Conservation (phyloP, 176 grass and related monocot species). For the Carex parvula region DNA sequence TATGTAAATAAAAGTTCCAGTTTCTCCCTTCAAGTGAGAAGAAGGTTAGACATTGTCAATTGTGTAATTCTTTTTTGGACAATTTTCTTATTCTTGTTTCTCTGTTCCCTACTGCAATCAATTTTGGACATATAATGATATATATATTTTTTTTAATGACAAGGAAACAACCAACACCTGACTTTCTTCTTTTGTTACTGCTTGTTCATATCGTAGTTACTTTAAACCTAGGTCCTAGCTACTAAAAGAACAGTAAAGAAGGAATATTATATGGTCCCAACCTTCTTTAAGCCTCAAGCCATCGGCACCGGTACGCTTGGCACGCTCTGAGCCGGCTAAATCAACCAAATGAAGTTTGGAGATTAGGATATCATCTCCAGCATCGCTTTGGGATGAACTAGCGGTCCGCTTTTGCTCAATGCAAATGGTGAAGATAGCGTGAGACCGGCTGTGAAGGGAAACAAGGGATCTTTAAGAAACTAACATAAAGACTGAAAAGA, state of each 20-base stretch:
- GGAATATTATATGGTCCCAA: neutral
- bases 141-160: neutral
- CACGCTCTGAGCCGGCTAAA: constrained; percentile 53
- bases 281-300: constrained; percentile 53
- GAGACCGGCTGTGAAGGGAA: constrained; percentile 42
- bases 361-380: constrained; percentile 39
- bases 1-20: neutral
- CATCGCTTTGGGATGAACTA: constrained; percentile 24
- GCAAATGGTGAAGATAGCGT: constrained; percentile 52
- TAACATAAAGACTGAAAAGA: neutral
- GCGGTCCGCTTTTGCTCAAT: constrained; percentile 41
- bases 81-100: neutral
- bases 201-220: neutral
- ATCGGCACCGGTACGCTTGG: constrained; percentile 57
- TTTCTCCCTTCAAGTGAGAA: neutral
- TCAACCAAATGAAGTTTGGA: constrained; percentile 51
- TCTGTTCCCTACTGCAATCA: neutral
- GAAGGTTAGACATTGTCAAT: neutral
- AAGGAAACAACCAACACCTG: neutral
- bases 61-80: neutral
- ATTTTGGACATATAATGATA: neutral
- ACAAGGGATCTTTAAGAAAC: neutral
- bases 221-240: neutral
- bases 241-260: neutral
- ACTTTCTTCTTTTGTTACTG: neutral